A percentile compares a stretch with the other conserved stretches of the same genome.
phyloP scores from a whole-genome alignment of 1,139 yeast genomes.

The Hansenula lynferdii region DNA sequence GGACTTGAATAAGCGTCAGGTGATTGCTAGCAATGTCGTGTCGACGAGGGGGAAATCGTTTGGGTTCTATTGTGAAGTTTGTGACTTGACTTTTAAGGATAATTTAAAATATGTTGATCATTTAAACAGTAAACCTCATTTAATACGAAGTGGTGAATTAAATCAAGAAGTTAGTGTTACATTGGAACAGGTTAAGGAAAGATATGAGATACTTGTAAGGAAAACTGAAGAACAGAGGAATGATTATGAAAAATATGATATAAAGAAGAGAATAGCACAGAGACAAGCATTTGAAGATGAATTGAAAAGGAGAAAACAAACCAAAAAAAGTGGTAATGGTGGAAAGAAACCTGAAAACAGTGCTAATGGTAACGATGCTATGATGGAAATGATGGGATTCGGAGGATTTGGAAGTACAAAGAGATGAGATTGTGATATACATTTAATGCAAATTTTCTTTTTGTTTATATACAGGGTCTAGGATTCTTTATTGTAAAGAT shows the following conservation, averaged over 20 bases:
- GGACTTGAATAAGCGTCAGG: slow-evolving; percentile 39
- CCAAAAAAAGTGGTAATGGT: slow-evolving; percentile 18
- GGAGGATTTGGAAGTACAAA: slow-evolving; percentile 38
- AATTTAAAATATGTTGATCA: slow-evolving; percentile 80
- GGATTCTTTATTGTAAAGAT: neutral
- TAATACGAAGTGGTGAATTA: slow-evolving; percentile 31
- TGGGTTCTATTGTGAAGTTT: slow-evolving; percentile 80
- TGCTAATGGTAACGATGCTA: slow-evolving; percentile 23
- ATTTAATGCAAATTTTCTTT: too few species aligned
- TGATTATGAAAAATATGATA: slow-evolving; percentile 29
- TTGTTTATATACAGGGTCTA: too few species aligned
- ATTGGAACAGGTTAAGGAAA: slow-evolving; percentile 28
- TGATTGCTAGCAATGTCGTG: slow-evolving; percentile 37
- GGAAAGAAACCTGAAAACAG: slow-evolving; percentile 5
- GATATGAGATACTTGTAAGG: slow-evolving; percentile 21
- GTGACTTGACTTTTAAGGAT: slow-evolving; percentile 78
- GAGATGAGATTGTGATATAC: slow-evolving; percentile 16
- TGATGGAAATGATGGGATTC: slow-evolving; percentile 57
- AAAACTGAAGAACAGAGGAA: slow-evolving; percentile 15
- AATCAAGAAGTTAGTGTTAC: slow-evolving; percentile 30
- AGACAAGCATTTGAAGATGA: slow-evolving; percentile 39
- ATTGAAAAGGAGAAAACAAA: slow-evolving; percentile 25
- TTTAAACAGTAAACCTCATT: slow-evolving; percentile 66
- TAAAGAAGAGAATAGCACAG: slow-evolving; percentile 40
- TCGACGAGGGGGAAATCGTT: slow-evolving; percentile 56